Evolutionary conservation across 2,329 filamentous ascomycete genomes (phyloP), one percentile per base, ranked within the genome.

Genomic region (Parastagonospora nodorum): DNA sequence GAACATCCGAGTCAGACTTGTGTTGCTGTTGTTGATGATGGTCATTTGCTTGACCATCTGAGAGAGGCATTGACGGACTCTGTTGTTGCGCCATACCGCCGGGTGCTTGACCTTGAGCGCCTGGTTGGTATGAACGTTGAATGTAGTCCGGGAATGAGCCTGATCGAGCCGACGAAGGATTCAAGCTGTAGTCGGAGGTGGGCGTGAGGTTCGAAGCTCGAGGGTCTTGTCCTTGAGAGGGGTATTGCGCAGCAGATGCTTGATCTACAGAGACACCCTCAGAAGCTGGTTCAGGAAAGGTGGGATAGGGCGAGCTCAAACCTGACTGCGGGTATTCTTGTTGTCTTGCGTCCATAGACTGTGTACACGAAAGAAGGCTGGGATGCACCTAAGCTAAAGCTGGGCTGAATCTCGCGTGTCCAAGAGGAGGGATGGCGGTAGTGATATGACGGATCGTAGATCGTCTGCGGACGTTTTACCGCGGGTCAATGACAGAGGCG

Each of bases 11-110:
- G 91, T 96, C 90, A 96, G 92, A 95, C 79, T 91, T 92, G 80
- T 88, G 63, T 84, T 83, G 85, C 82, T 69, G 66, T 65, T 74
- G 70, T 81, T 84, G 82, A 80, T 84, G 83, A 81, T 87, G 88
- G 84, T 82, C 78, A 81, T 79, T 88, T 80, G 83, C 82, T 71
- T 81, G 80, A 75, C 82, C 89, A 90, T 92, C 89, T 84, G 87
- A 84, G 81, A 90, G 82, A 86, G 88, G 84, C 83, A 90, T 84
- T 80, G 90, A 96, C 92, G 90, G 90, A 96, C 92, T 96, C 88
- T 90, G 90, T 88, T 91, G 86, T 90, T 96, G 92, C 86, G 92
- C 91, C 92, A 97, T 97, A 87, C 88, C 88, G 86, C 86, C 88
- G 78, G 88, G 84, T 78, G 86, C 86, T 78, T 84, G 86, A 76